Conservation (phyloP, 768 basidiomycete species). For the Daedalea quercina region DNA sequence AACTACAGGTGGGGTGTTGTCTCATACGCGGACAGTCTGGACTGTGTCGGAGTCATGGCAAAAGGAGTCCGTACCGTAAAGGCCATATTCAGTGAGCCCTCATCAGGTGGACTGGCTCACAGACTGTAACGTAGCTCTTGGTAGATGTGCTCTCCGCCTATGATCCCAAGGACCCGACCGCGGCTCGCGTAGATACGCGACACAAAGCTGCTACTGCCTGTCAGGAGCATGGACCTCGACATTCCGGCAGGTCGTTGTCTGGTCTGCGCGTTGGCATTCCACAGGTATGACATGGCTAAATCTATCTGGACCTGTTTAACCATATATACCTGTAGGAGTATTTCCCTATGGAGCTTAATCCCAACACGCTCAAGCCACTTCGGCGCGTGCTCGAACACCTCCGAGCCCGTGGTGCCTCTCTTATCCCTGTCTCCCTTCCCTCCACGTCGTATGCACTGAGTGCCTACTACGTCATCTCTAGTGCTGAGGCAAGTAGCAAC, state of each 20-base stretch:
- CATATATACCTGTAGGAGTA: constrained; percentile 48
- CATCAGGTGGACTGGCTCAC: background rate
- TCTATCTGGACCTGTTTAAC: background rate
- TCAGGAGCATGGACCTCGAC: background rate
- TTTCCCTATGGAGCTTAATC: constrained; percentile 64
- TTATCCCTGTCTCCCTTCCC: constrained; percentile 73
- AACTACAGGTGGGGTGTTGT: constrained; percentile 75
- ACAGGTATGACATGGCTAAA: background rate
- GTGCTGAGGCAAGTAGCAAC: constrained; percentile 91
- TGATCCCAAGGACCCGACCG: constrained; percentile 73
- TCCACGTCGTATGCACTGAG: constrained; percentile 68
- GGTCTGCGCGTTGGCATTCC: constrained; percentile 36
- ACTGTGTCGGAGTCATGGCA: constrained; percentile 85
- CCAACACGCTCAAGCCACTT: constrained; percentile 36
- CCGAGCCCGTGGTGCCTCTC: constrained; percentile 48
- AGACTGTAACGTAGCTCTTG: background rate
- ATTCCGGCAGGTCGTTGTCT: background rate
- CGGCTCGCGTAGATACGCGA: constrained; percentile 38
- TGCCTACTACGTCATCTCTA: constrained; percentile 94
- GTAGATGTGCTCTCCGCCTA: constrained; percentile 33
- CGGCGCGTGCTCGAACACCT: constrained; percentile 39
- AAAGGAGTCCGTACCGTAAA: constrained; percentile 41
- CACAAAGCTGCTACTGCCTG: constrained; percentile 24
- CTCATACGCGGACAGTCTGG: constrained; percentile 90
- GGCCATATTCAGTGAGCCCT: constrained; percentile 58